Conservation (phyloP, 2,329 filamentous ascomycete genomes). For the Penicillium sumatraense region DNA sequence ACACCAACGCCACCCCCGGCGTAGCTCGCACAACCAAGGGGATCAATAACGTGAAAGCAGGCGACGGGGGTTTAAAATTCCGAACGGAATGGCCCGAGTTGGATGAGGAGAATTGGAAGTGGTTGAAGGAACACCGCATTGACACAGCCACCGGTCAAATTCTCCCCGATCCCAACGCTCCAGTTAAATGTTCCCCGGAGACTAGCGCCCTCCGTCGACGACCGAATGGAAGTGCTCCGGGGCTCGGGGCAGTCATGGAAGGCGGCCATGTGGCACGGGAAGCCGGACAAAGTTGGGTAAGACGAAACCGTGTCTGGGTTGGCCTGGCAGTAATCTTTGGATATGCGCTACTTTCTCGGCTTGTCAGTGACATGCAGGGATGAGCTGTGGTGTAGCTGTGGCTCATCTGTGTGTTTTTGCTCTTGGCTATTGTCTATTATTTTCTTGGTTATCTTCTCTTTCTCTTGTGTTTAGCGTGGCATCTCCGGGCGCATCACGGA, state of each 20-base stretch:
- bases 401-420: slow-evolving; percentile 1
- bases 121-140: slow-evolving; percentile 83
- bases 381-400: slow-evolving; percentile 13
- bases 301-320: slow-evolving; percentile 77
- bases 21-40: slow-evolving; percentile 66
- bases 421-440: not conserved
- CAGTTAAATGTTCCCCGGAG: slow-evolving; percentile 63
- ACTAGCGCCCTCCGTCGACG: slow-evolving; percentile 68
- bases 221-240: slow-evolving; percentile 59
- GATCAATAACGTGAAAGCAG: slow-evolving; percentile 79
- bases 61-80: slow-evolving; percentile 92
- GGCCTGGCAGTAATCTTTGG: slow-evolving; percentile 72
- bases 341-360: slow-evolving; percentile 80
- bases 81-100: slow-evolving; percentile 85
- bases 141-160: slow-evolving; percentile 75
- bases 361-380: slow-evolving; percentile 62
- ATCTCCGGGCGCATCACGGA: slow-evolving; percentile 17
- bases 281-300: slow-evolving; percentile 80
- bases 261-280: slow-evolving; percentile 75
- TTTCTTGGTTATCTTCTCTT: slow-evolving; percentile 12
- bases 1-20: slow-evolving; percentile 53
- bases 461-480: slow-evolving; percentile 10
- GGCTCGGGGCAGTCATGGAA: slow-evolving; percentile 71
- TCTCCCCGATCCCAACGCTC: slow-evolving; percentile 58
- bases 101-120: slow-evolving; percentile 86